Evolutionary conservation across 2,329 filamentous ascomycete genomes (phyloP), one percentile per base, ranked within the genome.

Genomic region (Paradendryphiella salina): DNA sequence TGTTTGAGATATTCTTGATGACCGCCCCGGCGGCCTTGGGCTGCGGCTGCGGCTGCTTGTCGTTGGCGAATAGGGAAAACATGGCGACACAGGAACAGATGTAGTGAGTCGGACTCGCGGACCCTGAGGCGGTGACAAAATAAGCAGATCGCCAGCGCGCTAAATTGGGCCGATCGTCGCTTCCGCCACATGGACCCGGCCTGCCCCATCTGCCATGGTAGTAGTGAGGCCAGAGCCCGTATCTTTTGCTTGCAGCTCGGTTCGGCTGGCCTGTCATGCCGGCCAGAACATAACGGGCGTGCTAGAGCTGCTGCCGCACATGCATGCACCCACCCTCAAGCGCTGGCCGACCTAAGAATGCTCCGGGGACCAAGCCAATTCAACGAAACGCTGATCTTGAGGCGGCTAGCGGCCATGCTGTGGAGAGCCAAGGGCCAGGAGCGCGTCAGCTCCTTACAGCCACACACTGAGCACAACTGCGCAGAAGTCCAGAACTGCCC

Each of bases 51-150:
- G 51, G 43, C 47, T 54, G 43, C 49, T 54, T 53, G 42, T 54
- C 50, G 54, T 41, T 58, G 57, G 57, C 60, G 54, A 66, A 64
- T 57, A 49, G 46, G 53, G 48, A 38, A 29, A 33, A 51, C 43
- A 56, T 46, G 40, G 46, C 48, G 45, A 46, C 21, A 51, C 57
- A 51, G 40, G 57, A 60, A 63, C 61, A 57, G 57, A 56, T 47
- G 50, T 52, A 50, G 38, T 52, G 46, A 44, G 45, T 45, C 37
- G 49, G 44, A 26, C 23, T 26, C 23, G 23, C 23, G 23, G 23
- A 41, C 52, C 55, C 50, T 54, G 57, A 50, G 47, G 53, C 50
- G 52, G 52, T 50, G 57, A 50, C 46, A 52, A 55, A 59, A 53
- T 53, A 51, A 54, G 50, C 45, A 31, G 58, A 57, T 55, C 36